Evolutionary conservation across 345 rosid species (phyloP), one percentile per base, ranked within the genome.

Genomic region (Pistacia vera): DNA sequence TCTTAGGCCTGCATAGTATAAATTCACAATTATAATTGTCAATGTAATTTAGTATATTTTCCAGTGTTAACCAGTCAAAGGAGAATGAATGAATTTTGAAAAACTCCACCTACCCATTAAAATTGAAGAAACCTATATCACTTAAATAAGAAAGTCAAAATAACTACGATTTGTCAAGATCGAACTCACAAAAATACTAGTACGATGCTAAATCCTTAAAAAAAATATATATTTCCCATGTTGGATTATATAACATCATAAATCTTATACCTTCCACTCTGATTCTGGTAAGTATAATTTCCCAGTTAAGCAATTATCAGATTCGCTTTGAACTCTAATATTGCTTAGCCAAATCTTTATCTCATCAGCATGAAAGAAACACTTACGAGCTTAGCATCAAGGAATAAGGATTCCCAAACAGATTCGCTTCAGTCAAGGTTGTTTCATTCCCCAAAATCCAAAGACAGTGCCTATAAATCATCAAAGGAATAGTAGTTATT

Each of bases 361-460:
- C 85, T 83, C 85, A 41, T 82, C 85, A 18, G 76, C 83, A 48
- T 81, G 25, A 71, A 79, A 89, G 83, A 87, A 89, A 78, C 89
- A 84, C 3, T 36, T 14, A 5, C 88, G 88, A 1, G 12, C 69
- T 79, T 87, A 16, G 92, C 88, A 83, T 86, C 89, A 49, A 5
- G 18, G 16, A 86, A 65, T 64, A 87, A 58, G 3, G 51, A 5
- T 63, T 74, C 22, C 92, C 92, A 89, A 6, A 78, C 68, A 16
- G 89, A 82, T 9, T 66, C 75, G 58, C 85, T 78, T 7, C 51
- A 18, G 17, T 22, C 51, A 89, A 77, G 3, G 92, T 85, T 65
- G 57, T 76, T 76, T 73, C 83, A 60, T 77, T 74, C 59, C 90
- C 92, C 66, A 89, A 68, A 79, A 89, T 85, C 92, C 90, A 89